A percentile compares a stretch with the other conserved stretches of the same genome.
Conservation (phyloP, 164 flowering plant genomes). For the Annona squamosa region DNA sequence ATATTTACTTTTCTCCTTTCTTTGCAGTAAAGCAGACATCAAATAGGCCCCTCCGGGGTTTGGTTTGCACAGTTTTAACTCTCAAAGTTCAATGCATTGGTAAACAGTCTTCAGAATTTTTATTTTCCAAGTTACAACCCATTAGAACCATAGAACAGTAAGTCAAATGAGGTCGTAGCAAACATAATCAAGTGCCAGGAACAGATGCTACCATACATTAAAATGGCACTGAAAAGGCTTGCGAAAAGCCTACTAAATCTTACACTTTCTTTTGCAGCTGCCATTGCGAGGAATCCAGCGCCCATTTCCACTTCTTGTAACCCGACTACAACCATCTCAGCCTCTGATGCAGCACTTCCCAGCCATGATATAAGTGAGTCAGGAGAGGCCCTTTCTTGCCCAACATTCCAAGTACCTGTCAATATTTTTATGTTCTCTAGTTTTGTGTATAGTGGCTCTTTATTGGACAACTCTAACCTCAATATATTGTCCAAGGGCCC, state of each 20-base stretch:
- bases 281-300: slow-evolving; percentile 97
- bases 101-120: not conserved
- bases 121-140: not conserved
- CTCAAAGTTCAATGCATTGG: not conserved
- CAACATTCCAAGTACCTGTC: slow-evolving; percentile 96
- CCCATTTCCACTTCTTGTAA: slow-evolving; percentile 99
- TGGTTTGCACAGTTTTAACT: not conserved
- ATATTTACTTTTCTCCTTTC: too few species aligned
- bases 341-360: slow-evolving; percentile 69
- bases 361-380: slow-evolving; percentile 88
- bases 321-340: slow-evolving; percentile 82
- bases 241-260: slow-evolving; percentile 9
- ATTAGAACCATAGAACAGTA: not conserved
- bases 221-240: not conserved
- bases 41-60: not conserved
- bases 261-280: slow-evolving; percentile 98
- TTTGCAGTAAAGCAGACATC: too few species aligned
- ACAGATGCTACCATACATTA: not conserved
- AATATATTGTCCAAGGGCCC: slow-evolving; percentile 69
- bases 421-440: slow-evolving; percentile 55
- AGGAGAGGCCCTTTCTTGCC: slow-evolving; percentile 78
- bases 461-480: slow-evolving; percentile 59
- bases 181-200: not conserved
- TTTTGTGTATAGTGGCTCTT: slow-evolving; percentile 45
- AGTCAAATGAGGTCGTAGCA: not conserved